Percentiles rank a stretch among this genome's conserved stretches.
Conservation (phyloP, 2,329 filamentous ascomycete genomes). For the Colletotrichum euphorbiae region DNA sequence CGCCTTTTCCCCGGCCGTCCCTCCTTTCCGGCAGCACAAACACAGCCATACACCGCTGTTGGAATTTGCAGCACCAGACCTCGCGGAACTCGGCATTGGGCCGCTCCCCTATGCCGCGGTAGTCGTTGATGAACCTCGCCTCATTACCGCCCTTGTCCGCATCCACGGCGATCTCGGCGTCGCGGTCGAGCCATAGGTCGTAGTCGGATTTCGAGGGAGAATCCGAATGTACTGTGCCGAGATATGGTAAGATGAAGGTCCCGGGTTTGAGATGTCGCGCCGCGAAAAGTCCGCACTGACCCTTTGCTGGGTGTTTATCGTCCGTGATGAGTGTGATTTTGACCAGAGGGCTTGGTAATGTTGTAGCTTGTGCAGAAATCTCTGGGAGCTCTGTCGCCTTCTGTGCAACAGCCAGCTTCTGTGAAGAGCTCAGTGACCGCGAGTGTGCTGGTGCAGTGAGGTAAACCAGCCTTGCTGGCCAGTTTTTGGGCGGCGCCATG, state of each 20-base stretch:
- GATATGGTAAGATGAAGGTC: slow-evolving; percentile 69
- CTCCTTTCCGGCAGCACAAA: slow-evolving; percentile 64
- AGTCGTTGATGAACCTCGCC: slow-evolving; percentile 75
- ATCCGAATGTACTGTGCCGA: slow-evolving; percentile 67
- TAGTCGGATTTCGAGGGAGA: slow-evolving; percentile 63
- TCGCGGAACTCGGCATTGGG: slow-evolving; percentile 71
- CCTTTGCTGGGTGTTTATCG: slow-evolving; percentile 65
- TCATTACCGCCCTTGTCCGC: slow-evolving; percentile 70
- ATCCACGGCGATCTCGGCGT: slow-evolving; percentile 69
- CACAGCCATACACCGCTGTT: slow-evolving; percentile 67
- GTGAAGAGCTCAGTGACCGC: slow-evolving; percentile 55
- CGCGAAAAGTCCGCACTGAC: slow-evolving; percentile 72
- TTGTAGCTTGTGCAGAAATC: slow-evolving; percentile 51
- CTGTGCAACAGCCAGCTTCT: slow-evolving; percentile 54
- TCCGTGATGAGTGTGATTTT: slow-evolving; percentile 65
- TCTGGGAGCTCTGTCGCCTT: slow-evolving; percentile 42
- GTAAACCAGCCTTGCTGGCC: slow-evolving; percentile 66
- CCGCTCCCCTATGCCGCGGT: slow-evolving; percentile 65
- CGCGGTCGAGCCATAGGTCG: slow-evolving; percentile 72
- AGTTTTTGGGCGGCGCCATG: slow-evolving; percentile 62
- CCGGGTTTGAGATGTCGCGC: slow-evolving; percentile 64
- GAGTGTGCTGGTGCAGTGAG: slow-evolving; percentile 63
- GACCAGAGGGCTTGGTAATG: slow-evolving; percentile 61
- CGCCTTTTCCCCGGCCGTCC: slow-evolving; percentile 48
- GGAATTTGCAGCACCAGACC: slow-evolving; percentile 65